Evolutionary conservation across 202 grass and related monocot species (phyloP), one percentile per base, ranked within the genome.

Genomic region (Eragrostis tef): DNA sequence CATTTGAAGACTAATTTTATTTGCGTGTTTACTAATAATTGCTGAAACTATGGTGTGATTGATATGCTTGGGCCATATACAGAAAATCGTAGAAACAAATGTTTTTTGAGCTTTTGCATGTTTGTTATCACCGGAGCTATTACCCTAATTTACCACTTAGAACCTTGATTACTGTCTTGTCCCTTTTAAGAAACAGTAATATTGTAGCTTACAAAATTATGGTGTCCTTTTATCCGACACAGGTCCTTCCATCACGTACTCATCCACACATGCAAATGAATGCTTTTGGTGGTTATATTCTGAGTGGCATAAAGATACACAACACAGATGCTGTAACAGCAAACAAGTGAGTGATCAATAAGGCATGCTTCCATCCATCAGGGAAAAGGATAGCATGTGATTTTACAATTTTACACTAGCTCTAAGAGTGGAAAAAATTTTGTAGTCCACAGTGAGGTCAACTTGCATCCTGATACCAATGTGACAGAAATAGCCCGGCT

Each of bases 201-300:
- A 24, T 15, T 44, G 57, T 45, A 29, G 27, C 47, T 79, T 19
- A 73, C 52, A 79, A 13, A 34, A 24, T 36, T 58, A 1, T 51
- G 17, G 66, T 61, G 1, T 64, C 39, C 24, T 64, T 43, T 54
- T 16, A 41, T 17, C 21, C 34, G 13, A 59, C 34, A 20, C 80
- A 98, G 96, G 92, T 98, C 42, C 96, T 98, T 85, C 89, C 92
- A 58, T 93, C 71, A 3, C 88, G 92, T 19, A 95, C 87, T 45
- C 96, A 98, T 82, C 96, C 90, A 17, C 82, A 90, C 81, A 98
- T 93, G 92, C 92, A 93, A 86, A 98, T 94, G 95, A 91, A 91
- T 75, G 87, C 86, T n/a, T 98, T 94, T 83, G 92, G 90, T 26
- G 95, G 95, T 70, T 98, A 98, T 53, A 88, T 91, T 71, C 73